Evolutionary conservation across 352 stramenopile genomes (phyloP).

Genomic region (Globisporangium perplexum): DNA sequence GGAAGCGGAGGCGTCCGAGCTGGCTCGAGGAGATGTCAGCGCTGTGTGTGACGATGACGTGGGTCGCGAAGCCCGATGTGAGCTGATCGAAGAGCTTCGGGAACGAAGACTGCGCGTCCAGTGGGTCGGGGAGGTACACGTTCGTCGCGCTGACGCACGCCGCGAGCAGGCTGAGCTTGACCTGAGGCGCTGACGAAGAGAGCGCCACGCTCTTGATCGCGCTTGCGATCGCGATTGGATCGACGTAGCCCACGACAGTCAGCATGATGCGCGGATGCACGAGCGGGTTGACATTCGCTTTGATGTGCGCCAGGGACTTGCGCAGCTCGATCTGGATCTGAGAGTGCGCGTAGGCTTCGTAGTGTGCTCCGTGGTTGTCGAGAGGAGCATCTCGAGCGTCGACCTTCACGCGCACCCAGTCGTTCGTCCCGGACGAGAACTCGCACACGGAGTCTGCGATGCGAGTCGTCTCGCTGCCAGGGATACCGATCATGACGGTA

Average conservation of each 20-base stretch:
- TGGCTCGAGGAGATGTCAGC: conserved; percentile 27
- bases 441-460: conserved; percentile 40
- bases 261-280: conserved; percentile 46
- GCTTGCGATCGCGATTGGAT: conserved; percentile 36
- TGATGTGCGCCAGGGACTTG: conserved; percentile 15
- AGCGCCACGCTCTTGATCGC: conserved; percentile 28
- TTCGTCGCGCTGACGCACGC: conserved; percentile 48
- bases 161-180: conserved; percentile 45
- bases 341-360: conserved; percentile 20
- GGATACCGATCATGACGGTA: conserved; percentile 56
- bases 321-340: conserved; percentile 22
- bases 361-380: conserved; percentile 2
- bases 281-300: conserved; percentile 12
- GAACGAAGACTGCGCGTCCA: conserved; percentile 29
- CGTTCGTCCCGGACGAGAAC: conserved; percentile 33
- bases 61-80: conserved; percentile 49
- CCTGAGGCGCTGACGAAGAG: conserved; percentile 3
- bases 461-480: conserved; percentile 37
- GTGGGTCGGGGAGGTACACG: conserved; percentile 42
- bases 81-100: conserved; percentile 73
- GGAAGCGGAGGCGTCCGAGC: conserved; percentile 54
- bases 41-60: conserved; percentile 54
- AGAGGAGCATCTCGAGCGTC: conserved; percentile 25
- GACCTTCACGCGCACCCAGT: conserved; percentile 36
- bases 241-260: conserved; percentile 47